These are phyloP conservation scores for Hanseniaspora pseudoguilliermondii DNA, from an alignment of 805 yeast species.

Conservation along the genomic window DNA sequence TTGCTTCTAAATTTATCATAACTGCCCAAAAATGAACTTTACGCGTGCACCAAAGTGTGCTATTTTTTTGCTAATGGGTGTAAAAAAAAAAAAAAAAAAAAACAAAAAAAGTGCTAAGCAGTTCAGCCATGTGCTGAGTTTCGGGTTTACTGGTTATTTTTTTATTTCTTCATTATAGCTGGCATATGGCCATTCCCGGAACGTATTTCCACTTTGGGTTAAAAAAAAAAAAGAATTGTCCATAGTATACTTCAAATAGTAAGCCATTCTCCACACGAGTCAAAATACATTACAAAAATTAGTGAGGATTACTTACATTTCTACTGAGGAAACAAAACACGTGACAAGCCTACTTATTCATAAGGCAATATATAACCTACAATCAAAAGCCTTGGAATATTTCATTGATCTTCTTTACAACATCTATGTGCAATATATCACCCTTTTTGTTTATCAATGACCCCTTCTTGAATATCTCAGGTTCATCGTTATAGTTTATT, in stretches of 20 bases:
- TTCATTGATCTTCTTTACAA: slow-evolving; percentile 29
- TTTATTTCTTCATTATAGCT: neutral
- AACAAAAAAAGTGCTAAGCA: neutral
- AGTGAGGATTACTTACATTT: too few relatives aligned
- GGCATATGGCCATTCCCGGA: too few relatives aligned
- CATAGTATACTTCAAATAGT: too few relatives aligned
- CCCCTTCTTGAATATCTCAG: slow-evolving; percentile 80
- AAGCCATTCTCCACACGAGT: too few relatives aligned
- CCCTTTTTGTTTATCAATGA: slow-evolving; percentile 42
- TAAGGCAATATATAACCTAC: neutral
- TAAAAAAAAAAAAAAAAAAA: too few relatives aligned
- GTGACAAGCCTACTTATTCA: neutral
- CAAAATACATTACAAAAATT: too few relatives aligned
- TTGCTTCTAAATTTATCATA: too few relatives aligned
- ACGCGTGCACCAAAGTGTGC: too few relatives aligned
- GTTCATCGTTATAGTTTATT: slow-evolving; percentile 82
- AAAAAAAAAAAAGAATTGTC: neutral
- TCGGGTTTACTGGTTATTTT: neutral
- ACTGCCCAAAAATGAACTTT: too few relatives aligned
- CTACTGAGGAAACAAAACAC: too few relatives aligned
- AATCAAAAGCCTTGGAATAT: slow-evolving; percentile 25
- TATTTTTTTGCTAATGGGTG: too few relatives aligned
- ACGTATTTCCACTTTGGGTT: neutral
- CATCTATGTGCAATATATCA: slow-evolving; percentile 32
- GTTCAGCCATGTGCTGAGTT: neutral